Evolutionary conservation across 371 early-diverging fungal species (phyloP).

Genomic region (Mortierella sp.): DNA sequence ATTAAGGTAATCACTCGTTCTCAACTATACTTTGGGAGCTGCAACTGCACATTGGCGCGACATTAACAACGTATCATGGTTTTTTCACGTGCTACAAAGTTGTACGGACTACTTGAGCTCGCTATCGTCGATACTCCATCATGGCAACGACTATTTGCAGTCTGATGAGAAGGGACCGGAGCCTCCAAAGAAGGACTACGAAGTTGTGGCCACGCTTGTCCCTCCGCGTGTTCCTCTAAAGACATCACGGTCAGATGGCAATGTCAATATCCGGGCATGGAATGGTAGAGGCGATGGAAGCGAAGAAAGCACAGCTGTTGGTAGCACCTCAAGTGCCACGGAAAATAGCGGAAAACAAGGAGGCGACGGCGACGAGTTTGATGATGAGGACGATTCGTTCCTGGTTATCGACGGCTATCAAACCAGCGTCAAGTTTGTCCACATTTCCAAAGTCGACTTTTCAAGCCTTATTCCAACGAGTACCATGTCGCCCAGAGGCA

Average conservation of each 20-base stretch:
- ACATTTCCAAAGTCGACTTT: slow-evolving; percentile 28
- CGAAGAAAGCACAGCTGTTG: slow-evolving; percentile 30
- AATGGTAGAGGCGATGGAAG: slow-evolving; percentile 41
- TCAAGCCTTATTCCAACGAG: slow-evolving; percentile 42
- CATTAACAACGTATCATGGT: too few relatives aligned
- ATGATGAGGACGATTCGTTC: slow-evolving; percentile 33
- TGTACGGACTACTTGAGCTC: slow-evolving; percentile 35
- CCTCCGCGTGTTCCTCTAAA: slow-evolving; percentile 12
- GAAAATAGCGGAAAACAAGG: slow-evolving; percentile 3
- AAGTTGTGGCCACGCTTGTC: background rate
- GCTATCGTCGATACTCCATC: slow-evolving; percentile 21
- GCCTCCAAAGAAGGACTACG: slow-evolving; percentile 40
- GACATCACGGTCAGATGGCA: slow-evolving; percentile 34
- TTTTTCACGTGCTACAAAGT: too few relatives aligned
- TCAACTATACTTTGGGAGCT: too few relatives aligned
- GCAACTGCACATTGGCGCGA: too few relatives aligned
- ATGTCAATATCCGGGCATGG: slow-evolving; percentile 21
- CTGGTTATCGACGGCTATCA: slow-evolving; percentile 51
- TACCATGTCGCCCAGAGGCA: slow-evolving; percentile 40
- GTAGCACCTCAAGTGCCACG: slow-evolving; percentile 13
- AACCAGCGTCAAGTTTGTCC: slow-evolving; percentile 35
- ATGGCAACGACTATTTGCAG: background rate
- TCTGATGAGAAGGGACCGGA: slow-evolving; percentile 20
- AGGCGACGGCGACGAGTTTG: slow-evolving; percentile 11
- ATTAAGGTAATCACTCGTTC: too few relatives aligned